Percentiles rank a stretch among this genome's conserved stretches.
These are phyloP conservation scores for Hyphopichia khmerensis DNA, from an alignment of 1,139 yeast genomes.

Conservation along the genomic window DNA sequence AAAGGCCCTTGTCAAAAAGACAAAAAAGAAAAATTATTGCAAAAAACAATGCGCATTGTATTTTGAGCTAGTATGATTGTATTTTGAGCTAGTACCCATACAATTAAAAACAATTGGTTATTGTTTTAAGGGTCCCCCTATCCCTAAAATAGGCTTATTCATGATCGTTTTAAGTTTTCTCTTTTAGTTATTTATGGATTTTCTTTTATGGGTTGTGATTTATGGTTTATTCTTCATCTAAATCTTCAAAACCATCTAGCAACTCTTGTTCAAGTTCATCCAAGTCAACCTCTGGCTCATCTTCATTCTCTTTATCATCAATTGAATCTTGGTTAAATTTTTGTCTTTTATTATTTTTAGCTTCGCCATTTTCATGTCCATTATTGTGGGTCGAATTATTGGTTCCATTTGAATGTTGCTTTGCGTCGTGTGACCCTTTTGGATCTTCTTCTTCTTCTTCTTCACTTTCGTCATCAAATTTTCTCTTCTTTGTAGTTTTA, in stretches of 20 bases:
- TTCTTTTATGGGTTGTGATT: too few relatives aligned
- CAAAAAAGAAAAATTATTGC: too few relatives aligned
- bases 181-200: too few relatives aligned
- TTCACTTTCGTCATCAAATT: conserved; percentile 15
- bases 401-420: neutral
- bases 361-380: neutral
- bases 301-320: conserved; percentile 9
- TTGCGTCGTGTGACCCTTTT: neutral
- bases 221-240: conserved; percentile 29
- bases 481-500: conserved; percentile 14
- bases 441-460: conserved; percentile 4
- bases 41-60: too few relatives aligned
- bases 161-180: neutral
- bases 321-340: neutral
- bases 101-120: too few relatives aligned
- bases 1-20: too few relatives aligned
- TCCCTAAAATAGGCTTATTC: too few relatives aligned
- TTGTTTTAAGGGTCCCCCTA: too few relatives aligned
- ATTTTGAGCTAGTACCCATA: too few relatives aligned
- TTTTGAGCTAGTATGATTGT: too few relatives aligned
- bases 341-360: neutral
- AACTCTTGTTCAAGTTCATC: conserved; percentile 49
- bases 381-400: neutral
- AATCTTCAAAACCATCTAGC: conserved; percentile 46
- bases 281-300: conserved; percentile 21